Conservation (phyloP, 768 basidiomycete species). For the Psilocybe subaeruginosa region DNA sequence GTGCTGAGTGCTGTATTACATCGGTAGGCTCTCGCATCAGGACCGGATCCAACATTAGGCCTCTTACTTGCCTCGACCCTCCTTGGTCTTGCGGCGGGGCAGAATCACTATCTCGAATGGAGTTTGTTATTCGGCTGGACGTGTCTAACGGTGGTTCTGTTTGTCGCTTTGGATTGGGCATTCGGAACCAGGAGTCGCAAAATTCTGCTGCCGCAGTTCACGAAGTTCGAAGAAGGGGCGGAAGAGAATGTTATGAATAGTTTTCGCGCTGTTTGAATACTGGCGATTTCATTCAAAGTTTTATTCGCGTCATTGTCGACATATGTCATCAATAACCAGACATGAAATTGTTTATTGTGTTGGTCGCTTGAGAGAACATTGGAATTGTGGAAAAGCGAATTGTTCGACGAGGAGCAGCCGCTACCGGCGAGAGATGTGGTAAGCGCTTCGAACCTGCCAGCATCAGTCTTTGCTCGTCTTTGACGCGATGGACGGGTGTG, state of each 20-base stretch:
- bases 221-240: background rate
- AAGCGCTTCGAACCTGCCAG: too few relatives aligned
- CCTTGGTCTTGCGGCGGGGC: conserved; percentile 14
- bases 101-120: conserved; percentile 15
- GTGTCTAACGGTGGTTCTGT: conserved; percentile 5
- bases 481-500: too few relatives aligned
- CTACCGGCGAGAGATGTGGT: too few relatives aligned
- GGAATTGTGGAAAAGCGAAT: too few relatives aligned
- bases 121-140: conserved; percentile 16
- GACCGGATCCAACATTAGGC: conserved; percentile 22
- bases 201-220: background rate
- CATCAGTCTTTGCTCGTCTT: too few relatives aligned
- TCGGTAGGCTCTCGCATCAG: conserved; percentile 15
- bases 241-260: background rate
- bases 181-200: background rate
- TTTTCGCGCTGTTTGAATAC: too few relatives aligned
- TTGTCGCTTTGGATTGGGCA: conserved; percentile 11
- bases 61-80: conserved; percentile 12
- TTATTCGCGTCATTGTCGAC: too few relatives aligned
- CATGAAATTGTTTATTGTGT: too few relatives aligned
- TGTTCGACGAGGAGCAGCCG: too few relatives aligned
- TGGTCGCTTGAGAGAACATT: too few relatives aligned
- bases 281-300: too few relatives aligned
- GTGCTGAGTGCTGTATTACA: background rate
- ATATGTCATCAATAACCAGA: too few relatives aligned